These are phyloP conservation scores for Jamesozyma piceae DNA, from an alignment of 805 yeast species.

Conservation along the genomic window DNA sequence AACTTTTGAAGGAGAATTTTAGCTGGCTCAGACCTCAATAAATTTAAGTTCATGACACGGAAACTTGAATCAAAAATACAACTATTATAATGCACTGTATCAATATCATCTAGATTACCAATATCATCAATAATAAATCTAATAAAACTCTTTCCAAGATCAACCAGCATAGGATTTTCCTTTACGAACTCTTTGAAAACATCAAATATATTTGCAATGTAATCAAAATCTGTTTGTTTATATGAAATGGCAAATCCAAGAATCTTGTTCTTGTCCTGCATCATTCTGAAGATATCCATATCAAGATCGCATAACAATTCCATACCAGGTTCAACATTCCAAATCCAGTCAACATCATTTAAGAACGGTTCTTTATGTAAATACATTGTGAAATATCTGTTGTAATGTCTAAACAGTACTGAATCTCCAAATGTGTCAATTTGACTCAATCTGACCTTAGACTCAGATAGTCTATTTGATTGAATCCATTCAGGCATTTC, in stretches of 20 bases:
- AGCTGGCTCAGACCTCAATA: slow-evolving; percentile 62
- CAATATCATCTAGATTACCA: slow-evolving; percentile 27
- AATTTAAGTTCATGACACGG: slow-evolving; percentile 48
- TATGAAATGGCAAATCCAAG: slow-evolving; percentile 67
- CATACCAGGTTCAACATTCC: slow-evolving; percentile 84
- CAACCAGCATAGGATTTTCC: slow-evolving; percentile 29
- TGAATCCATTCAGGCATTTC: slow-evolving; percentile 73
- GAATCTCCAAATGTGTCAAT: slow-evolving; percentile 59
- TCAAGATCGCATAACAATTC: slow-evolving; percentile 63
- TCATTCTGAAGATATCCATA: slow-evolving; percentile 65
- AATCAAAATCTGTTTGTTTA: slow-evolving; percentile 55
- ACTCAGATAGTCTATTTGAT: slow-evolving; percentile 49
- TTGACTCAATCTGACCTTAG: slow-evolving; percentile 47
- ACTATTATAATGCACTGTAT: neutral
- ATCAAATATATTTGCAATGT: slow-evolving; percentile 60
- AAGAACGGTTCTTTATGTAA: slow-evolving; percentile 59
- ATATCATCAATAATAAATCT: slow-evolving; percentile 59
- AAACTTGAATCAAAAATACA: neutral
- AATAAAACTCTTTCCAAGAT: slow-evolving; percentile 45
- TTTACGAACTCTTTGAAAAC: slow-evolving; percentile 51
- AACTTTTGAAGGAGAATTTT: slow-evolving; percentile 51
- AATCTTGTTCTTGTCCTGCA: slow-evolving; percentile 58
- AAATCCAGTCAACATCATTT: slow-evolving; percentile 64
- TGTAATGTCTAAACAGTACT: slow-evolving; percentile 73
- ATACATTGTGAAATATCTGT: slow-evolving; percentile 72